Evolutionary conservation across 202 grass and related monocot genomes (phyloP), one percentile per base, ranked within the genome.

Genomic region (Elaeis oleifera): DNA sequence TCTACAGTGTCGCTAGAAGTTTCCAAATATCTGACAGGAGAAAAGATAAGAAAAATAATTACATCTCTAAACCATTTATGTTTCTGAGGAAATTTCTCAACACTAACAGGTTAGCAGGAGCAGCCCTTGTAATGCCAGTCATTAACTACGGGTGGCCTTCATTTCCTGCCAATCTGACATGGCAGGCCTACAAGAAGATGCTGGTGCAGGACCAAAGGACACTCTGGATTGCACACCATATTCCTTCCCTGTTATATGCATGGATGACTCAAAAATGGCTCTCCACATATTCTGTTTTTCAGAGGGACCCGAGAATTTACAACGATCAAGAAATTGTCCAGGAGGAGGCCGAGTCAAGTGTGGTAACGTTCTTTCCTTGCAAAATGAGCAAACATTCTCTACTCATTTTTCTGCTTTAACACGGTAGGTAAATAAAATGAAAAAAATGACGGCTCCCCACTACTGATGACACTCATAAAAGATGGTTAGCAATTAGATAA

Each of bases 101-200:
- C 9, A 44, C 9, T 44, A 13, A 31, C 71, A 95, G 76, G 70
- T 75, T 89, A 4, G 60, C 70, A 76, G 90, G 81, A 58, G 82
- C 56, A 24, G 69, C 71, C 16, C 56, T 95, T 50, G 70, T 86
- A 23, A 82, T 74, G 52, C 82, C 82, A 56, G 63, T 85, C n/a
- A 75, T 95, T 57, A 89, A 83, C 64, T 86, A 86, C 63, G 86
- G 85, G 85, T 95, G 85, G 82, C 74, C 79, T 63, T 89, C 82
- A 73, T 85, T 95, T 57, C 79, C 82, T 16, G 25, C 64, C 52
- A 67, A 76, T 21, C 7, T 89, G 54, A 74, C 77, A 48, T 84
- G 51, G 32, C 36, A 76, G 23, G 71, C 67, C 32, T 81, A 76
- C 82, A 74, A 78, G 51, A 86, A 64, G 55, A 26, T 81, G 28